Conservation (phyloP, 805 yeast genomes). For the Wickerhamiella australiensis region DNA sequence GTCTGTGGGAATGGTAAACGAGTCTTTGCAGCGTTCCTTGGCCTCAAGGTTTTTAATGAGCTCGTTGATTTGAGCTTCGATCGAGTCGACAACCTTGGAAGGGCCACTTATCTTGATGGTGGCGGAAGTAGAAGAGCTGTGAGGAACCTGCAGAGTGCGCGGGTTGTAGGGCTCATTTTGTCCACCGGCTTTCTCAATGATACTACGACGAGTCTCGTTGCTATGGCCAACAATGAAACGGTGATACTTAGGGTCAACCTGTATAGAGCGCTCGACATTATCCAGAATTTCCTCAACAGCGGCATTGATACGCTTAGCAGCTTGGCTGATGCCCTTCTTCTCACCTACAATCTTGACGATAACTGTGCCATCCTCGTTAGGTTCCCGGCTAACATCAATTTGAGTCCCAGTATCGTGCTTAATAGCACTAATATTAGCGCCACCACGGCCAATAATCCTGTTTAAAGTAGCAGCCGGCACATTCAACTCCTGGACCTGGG, state of each 20-base stretch:
- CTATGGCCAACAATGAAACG: slow-evolving; percentile 65
- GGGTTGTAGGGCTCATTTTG: slow-evolving; percentile 36
- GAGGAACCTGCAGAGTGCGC: slow-evolving; percentile 57
- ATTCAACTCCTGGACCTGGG: slow-evolving; percentile 47
- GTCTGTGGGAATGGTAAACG: slow-evolving; percentile 47
- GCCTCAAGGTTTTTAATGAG: slow-evolving; percentile 43
- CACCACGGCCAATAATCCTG: slow-evolving; percentile 78
- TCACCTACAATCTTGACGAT: slow-evolving; percentile 70
- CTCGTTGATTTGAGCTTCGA: slow-evolving; percentile 47
- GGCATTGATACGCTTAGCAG: slow-evolving; percentile 46
- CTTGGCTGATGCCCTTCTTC: slow-evolving; percentile 59
- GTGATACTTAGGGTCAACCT: slow-evolving; percentile 63
- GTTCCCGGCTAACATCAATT: slow-evolving; percentile 30
- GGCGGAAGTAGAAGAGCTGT: slow-evolving; percentile 39
- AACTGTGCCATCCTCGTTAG: slow-evolving; percentile 26
- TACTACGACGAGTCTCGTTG: slow-evolving; percentile 61
- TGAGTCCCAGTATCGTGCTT: slow-evolving; percentile 48
- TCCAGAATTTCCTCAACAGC: slow-evolving; percentile 58
- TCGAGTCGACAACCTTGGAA: slow-evolving; percentile 54
- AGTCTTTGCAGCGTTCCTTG: slow-evolving; percentile 19
- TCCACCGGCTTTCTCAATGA: slow-evolving; percentile 71
- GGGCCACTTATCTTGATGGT: slow-evolving; percentile 59
- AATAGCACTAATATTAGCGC: slow-evolving; percentile 72
- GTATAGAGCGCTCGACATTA: slow-evolving; percentile 42
- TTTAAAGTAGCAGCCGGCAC: slow-evolving; percentile 70